Evolutionary conservation across 306 rosid genomes (phyloP).

Genomic region (Prunus davidiana): DNA sequence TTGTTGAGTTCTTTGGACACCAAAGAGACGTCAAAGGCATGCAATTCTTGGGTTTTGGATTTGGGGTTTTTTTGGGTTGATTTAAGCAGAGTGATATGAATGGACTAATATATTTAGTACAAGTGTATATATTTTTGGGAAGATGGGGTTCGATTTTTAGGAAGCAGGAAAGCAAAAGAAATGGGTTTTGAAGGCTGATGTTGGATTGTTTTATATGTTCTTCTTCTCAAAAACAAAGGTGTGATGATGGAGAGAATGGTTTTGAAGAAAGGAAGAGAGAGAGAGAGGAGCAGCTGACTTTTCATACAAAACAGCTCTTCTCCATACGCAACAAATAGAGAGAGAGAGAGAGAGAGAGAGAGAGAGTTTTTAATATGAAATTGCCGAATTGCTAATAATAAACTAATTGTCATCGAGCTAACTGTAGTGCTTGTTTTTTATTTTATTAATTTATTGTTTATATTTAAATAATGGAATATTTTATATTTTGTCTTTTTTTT

Average conservation of each 20-base stretch:
- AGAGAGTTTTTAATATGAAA: slow-evolving; percentile 15
- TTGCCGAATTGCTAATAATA: slow-evolving; percentile 9
- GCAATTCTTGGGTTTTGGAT: neutral
- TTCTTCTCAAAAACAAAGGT: slow-evolving; percentile 30
- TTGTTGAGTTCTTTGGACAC: neutral
- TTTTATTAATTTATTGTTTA: neutral
- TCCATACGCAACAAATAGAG: slow-evolving; percentile 48
- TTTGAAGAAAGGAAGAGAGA: slow-evolving; percentile 19
- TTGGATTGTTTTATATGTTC: slow-evolving; percentile 6
- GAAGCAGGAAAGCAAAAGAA: slow-evolving; percentile 31
- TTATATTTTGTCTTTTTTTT: neutral
- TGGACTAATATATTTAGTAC: too few species aligned
- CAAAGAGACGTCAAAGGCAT: neutral
- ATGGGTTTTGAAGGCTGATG: slow-evolving; percentile 29
- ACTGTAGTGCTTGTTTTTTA: neutral
- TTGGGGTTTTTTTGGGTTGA: neutral
- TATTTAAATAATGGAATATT: neutral
- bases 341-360: slow-evolving; percentile 15
- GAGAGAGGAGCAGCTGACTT: slow-evolving; percentile 75
- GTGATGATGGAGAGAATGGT: slow-evolving; percentile 18
- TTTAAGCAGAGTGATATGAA: neutral
- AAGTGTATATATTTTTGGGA: neutral
- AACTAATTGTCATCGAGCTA: slow-evolving; percentile 11
- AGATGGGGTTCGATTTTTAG: slow-evolving; percentile 26
- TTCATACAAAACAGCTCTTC: slow-evolving; percentile 58